Evolutionary conservation across 2,329 filamentous ascomycete genomes (phyloP).

Genomic region (Botrytis galanthina): DNA sequence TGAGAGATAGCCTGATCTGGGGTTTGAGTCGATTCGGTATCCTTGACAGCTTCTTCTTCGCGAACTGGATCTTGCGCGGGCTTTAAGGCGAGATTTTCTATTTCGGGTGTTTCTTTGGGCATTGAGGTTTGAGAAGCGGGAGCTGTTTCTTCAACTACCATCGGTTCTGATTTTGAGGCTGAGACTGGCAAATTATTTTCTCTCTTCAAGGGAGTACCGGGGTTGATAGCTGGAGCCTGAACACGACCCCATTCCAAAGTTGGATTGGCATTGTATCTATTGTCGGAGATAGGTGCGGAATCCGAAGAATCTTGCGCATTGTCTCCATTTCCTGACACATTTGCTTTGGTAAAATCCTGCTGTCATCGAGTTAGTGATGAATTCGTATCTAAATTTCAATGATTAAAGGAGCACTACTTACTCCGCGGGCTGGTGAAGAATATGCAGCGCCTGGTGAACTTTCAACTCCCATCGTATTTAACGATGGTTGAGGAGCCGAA

Average conservation of each 20-base stretch:
- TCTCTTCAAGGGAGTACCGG: not conserved
- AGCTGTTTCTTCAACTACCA: not conserved
- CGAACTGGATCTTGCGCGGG: not conserved
- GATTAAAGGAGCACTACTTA: not conserved
- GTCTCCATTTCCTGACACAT: not conserved
- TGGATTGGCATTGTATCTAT: not conserved
- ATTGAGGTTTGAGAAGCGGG: not conserved
- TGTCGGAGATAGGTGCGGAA: not conserved
- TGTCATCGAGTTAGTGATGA: not conserved
- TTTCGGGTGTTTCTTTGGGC: not conserved
- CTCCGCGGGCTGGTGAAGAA: not conserved
- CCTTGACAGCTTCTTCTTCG: not conserved
- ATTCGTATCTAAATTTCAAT: not conserved
- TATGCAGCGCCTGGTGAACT: not conserved
- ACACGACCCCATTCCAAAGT: not conserved
- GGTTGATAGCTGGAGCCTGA: not conserved
- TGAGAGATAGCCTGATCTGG: not conserved
- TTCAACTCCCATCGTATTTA: not conserved
- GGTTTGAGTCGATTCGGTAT: not conserved
- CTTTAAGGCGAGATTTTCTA: not conserved
- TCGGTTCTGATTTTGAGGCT: not conserved
- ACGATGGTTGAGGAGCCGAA: not conserved
- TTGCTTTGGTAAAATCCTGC: not conserved
- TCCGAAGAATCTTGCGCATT: not conserved
- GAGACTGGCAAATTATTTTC: not conserved